Evolutionary conservation across 495 filamentous ascomycete genomes (phyloP).

Genomic region (Penicillium manginii): DNA sequence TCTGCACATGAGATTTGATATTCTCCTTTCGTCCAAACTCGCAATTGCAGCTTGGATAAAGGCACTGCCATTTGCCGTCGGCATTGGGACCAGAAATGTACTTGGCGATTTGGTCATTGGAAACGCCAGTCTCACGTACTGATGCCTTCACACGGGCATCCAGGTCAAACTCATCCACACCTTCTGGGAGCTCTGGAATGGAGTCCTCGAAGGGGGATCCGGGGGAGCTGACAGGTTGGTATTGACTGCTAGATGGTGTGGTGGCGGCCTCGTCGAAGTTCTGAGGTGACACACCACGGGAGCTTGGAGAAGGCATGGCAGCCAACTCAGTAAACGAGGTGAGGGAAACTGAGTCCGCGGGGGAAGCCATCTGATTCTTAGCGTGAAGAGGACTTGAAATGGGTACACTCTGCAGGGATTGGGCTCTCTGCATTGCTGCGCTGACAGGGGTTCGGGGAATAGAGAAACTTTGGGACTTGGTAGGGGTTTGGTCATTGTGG

Average conservation of each 20-base stretch:
- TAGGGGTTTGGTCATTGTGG: slow-evolving; percentile 35
- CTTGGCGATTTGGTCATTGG: slow-evolving; percentile 80
- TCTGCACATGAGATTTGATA: slow-evolving; percentile 96
- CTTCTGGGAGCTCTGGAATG: slow-evolving; percentile 39
- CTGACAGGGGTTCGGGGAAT: slow-evolving; percentile 40
- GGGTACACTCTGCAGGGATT: slow-evolving; percentile 49
- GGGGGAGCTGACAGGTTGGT: slow-evolving; percentile 12
- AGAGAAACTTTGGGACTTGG: slow-evolving; percentile 39
- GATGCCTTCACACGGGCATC: slow-evolving; percentile 54
- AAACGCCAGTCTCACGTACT: slow-evolving; percentile 76
- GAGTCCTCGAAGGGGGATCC: slow-evolving; percentile 36
- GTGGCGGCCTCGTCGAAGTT: slow-evolving; percentile 36
- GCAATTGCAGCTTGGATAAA: slow-evolving; percentile 79
- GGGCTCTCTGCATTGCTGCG: slow-evolving; percentile 51
- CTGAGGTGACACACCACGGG: slow-evolving; percentile 27
- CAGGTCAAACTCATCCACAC: slow-evolving; percentile 50
- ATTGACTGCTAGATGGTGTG: slow-evolving; percentile 28
- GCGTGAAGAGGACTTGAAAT: slow-evolving; percentile 37
- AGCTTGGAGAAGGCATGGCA: slow-evolving; percentile 45
- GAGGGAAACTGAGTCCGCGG: slow-evolving; percentile 52
- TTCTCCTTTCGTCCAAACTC: slow-evolving; percentile 94
- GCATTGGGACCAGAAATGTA: slow-evolving; percentile 83
- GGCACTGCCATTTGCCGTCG: slow-evolving; percentile 79
- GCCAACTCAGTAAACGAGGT: slow-evolving; percentile 51
- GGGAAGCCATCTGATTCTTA: slow-evolving; percentile 52